These are phyloP conservation scores for Rhizophagus sp. DNA, from an alignment of 192 early-diverging fungal species.

Conservation along the genomic window DNA sequence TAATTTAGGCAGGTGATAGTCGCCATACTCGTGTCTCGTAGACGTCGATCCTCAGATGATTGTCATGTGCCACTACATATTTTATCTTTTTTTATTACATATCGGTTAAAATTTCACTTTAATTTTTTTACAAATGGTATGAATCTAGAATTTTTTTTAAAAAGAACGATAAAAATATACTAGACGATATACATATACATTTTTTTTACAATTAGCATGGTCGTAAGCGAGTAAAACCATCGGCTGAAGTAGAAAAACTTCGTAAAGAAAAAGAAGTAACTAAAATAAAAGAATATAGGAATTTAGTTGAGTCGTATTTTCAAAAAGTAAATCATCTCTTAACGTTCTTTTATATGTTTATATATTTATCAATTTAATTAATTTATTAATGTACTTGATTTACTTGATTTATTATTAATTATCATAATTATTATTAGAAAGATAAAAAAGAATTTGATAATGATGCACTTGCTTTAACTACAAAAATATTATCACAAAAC, in stretches of 20 bases:
- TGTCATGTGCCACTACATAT: too few relatives aligned
- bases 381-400: not conserved
- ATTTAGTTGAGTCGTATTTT: conserved; percentile 35
- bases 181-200: too few relatives aligned
- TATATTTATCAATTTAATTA: not conserved
- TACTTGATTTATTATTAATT: too few relatives aligned
- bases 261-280: conserved; percentile 41
- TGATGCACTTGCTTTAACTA: conserved; percentile 66
- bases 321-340: conserved; percentile 30
- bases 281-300: conserved; percentile 47
- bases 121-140: too few relatives aligned
- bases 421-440: conserved; percentile 33
- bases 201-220: conserved; percentile 39
- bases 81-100: too few relatives aligned
- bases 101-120: too few relatives aligned
- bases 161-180: too few relatives aligned
- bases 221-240: conserved; percentile 38
- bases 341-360: too few relatives aligned
- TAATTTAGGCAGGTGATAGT: too few relatives aligned
- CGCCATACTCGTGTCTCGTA: too few relatives aligned
- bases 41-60: too few relatives aligned
- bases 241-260: conserved; percentile 36
- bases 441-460: conserved; percentile 36
- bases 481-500: conserved; percentile 73
- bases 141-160: too few relatives aligned